Evolutionary conservation across 2,329 filamentous ascomycete species (phyloP).

Genomic region (Emydomyces testavorans): DNA sequence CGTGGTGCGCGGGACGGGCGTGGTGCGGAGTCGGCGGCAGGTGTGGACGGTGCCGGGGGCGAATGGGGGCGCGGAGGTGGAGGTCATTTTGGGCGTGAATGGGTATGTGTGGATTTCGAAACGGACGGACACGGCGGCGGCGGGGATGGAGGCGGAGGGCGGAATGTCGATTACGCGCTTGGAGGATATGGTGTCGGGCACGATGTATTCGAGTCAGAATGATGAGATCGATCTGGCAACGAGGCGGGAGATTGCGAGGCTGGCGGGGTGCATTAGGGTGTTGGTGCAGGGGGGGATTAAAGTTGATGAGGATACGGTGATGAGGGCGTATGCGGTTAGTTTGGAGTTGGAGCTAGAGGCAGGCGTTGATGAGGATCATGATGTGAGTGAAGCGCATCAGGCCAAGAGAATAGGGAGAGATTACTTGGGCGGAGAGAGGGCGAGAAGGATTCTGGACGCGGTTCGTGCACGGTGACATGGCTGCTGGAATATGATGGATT

Average conservation of each 20-base stretch:
- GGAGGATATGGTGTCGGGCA: constrained; percentile 74
- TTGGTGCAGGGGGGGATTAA: constrained; percentile 70
- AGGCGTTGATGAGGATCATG: constrained; percentile 28
- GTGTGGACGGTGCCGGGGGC: constrained; percentile 60
- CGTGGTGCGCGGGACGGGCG: constrained; percentile 60
- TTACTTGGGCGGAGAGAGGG: constrained; percentile 34
- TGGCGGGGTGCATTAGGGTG: constrained; percentile 69
- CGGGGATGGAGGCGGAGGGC: constrained; percentile 28
- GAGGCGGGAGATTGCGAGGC: constrained; percentile 74
- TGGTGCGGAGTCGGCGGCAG: constrained; percentile 73
- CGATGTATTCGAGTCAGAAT: constrained; percentile 91
- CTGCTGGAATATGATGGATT: too few species aligned
- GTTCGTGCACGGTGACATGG: constrained; percentile 12
- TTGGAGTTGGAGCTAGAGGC: constrained; percentile 51
- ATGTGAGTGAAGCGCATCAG: constrained; percentile 27
- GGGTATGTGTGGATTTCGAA: constrained; percentile 94
- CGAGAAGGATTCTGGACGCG: constrained; percentile 27
- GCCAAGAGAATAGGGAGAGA: constrained; percentile 28
- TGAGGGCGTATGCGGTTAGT: constrained; percentile 67
- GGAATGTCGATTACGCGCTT: constrained; percentile 61
- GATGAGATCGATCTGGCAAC: constrained; percentile 67
- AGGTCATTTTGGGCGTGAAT: constrained; percentile 86
- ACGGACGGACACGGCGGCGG: constrained; percentile 49
- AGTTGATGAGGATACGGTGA: constrained; percentile 84
- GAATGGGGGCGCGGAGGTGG: constrained; percentile 49